Base-by-base conservation (phyloP, 129 eudicot species). In the Silybum marianum region DNA sequence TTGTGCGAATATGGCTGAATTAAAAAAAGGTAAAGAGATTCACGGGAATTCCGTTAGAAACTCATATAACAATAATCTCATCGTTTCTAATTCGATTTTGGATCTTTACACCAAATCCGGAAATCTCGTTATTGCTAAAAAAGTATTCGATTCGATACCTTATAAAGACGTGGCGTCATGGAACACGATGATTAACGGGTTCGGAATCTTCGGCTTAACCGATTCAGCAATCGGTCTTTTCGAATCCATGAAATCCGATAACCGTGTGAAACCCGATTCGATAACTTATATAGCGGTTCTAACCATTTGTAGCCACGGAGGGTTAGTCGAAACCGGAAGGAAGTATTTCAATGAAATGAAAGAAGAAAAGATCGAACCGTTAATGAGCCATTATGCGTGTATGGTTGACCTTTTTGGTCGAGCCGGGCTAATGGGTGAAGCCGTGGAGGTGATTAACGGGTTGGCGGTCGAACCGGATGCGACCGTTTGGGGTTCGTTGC, bases 71-170 rank as follows among this genome's bases (percentile, higher is more conserved):
- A 75, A 78, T 28, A 88, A 81, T 77, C 86, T 88, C 6, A 86
- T 89, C 38, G 86, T 90, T 39, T 85, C 93, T 26, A 93, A 93
- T 74, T 87, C 98, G 3, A 87, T 90, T 25, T 76, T 93, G 70
- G 96, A 90, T 78, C 79, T 93, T 38, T 93, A 90, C 86, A 85
- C 93, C 23, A 93, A 90, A 78, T 89, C 90, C 70, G 98, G 96
- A 54, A 76, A 86, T 25, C 83, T 89, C 26, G 89, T 83, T 79
- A 82, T 84, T 58, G 90, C 91, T 1, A 25, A 72, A 12, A 69
- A 22, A 48, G 69, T 90, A 19, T 90, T 90, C 34, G 79, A 84
- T 30, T 69, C 22, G 10, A 80, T 82, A 71, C 40, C 38, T 2
- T 10, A 26, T 3, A 88, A 88, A 66, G 95, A 88, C 65, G 28